Base-by-base conservation (phyloP, 495 filamentous ascomycete genomes). In the Penicillium subrubescens region DNA sequence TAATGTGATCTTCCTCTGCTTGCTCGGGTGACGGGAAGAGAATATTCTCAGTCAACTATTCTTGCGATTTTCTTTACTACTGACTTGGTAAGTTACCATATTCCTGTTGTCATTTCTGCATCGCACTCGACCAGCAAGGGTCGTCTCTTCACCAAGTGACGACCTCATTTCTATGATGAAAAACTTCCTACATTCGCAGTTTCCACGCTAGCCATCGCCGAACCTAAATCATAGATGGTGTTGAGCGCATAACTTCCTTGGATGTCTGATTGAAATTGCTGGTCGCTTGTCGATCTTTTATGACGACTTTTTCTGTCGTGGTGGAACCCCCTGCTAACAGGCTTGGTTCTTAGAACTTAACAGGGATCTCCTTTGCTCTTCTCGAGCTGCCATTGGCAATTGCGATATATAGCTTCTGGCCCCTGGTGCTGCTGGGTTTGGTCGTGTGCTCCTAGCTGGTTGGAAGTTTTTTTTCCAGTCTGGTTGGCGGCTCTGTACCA, bases 151-250 rank as follows among this genome's bases (percentile, higher is more conserved):
- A n/a, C 19, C 5, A 1, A 7, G 29, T 19, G 31, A 34, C 33
- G 34, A 14, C 33, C 72, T 27, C 70, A 68, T 60, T 69, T 72
- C 63, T 66, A 82, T 80, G 80, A 83, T 83, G 79, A 83, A 81
- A 82, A 77, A 33, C 55, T 66, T 81, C 74, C 80, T 75, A 80
- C 78, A 82, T 83, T 83, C 80, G 80, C 80, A 83, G 80, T 81
- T 83, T 83, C 76, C 78, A 83, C 80, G 79, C 79, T 78, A 82
- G 80, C 67, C 78, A 75, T 81, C 77, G 78, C 66, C 56, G 79
- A 82, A 83, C 79, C 79, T 71, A 80, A 72, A 71, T 67, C 17
- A 64, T 78, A 55, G 79, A 77, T 75, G 74, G 72, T 74, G 60
- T 59, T 83, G 80, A 71, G 79, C 79, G 80, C 72, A 72, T 71